Evolutionary conservation across 2,329 filamentous ascomycete genomes (phyloP), one percentile per base, ranked within the genome.

Genomic region (Clarireedia monteithiana): DNA sequence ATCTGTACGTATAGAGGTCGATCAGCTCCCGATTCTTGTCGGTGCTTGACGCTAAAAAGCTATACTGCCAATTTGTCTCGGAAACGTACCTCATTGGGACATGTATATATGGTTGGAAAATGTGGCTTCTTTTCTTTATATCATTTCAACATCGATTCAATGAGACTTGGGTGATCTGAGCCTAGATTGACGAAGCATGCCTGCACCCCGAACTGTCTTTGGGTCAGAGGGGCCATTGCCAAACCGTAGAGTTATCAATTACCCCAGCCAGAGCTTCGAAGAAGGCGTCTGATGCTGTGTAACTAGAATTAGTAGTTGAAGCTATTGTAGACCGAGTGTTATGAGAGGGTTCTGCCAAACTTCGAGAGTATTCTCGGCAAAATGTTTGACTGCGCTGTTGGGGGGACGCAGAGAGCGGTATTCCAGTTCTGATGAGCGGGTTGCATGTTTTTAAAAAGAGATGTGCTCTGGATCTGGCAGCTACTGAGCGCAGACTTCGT

Each of bases 71-170:
- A 38, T 10, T 15, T 40, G 26, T 20, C 7, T 38, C 36, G 0
- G 10, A 17, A 10, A 17, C 10, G 6, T 50, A 44, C 39, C 14
- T 84, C 83, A 63, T 85, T 85, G 1, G 83, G 83, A 66, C 83
- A 86, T 24, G 85, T 89, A 50, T 88, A 82, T 58, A 87, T 83
- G 55, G 73, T 76, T 4, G 83, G 84, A 63, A 86, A 86, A 23
- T 75, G 75, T 17, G 36, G 81, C 66, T 75, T 75, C 23, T 42
- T 81, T 66, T 85, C 82, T 62, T 80, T 81, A 63, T 86, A 81
- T 51, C 83, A 83, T 65, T 85, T 85, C 62, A 85, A 81, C 63
- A 88, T 86, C 3, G 84, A 84, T 67, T 88, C 85, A 20, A 88
- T 78, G 61, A 89, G 83, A 40, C 78, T 80, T 2, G 84, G 84